Conservation (phyloP, 2,329 filamentous ascomycete genomes). For the Cryphonectria japonica region DNA sequence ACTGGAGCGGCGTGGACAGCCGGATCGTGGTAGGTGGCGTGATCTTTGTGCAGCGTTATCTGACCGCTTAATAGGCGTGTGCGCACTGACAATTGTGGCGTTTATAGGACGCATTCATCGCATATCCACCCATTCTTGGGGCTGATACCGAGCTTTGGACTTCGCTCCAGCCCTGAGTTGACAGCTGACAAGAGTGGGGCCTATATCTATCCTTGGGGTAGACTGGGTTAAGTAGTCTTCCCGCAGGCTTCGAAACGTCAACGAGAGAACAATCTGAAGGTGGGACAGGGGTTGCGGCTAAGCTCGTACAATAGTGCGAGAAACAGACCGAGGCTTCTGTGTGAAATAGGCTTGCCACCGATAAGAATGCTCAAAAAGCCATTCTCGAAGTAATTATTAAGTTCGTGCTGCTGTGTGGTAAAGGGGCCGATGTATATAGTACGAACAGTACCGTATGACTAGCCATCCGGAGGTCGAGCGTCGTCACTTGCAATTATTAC, state of each 20-base stretch:
- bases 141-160: conserved; percentile 55
- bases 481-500: neutral
- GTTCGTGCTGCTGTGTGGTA: neutral
- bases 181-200: conserved; percentile 40
- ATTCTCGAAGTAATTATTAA: neutral
- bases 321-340: conserved; percentile 9
- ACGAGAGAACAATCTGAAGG: conserved; percentile 7
- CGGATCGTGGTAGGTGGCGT: conserved; percentile 9
- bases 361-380: neutral
- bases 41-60: neutral
- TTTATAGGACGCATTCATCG: conserved; percentile 3
- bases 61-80: neutral
- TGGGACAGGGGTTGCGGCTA: conserved; percentile 7
- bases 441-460: neutral
- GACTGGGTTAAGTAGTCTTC: conserved; percentile 17
- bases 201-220: conserved; percentile 30
- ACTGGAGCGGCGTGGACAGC: conserved; percentile 2
- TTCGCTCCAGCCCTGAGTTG: conserved; percentile 47
- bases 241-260: neutral
- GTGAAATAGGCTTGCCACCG: neutral
- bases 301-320: conserved; percentile 15
- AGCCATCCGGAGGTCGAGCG: neutral
- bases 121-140: conserved; percentile 38
- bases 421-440: neutral
- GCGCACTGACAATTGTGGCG: neutral